Percentiles rank a stretch among this genome's conserved stretches.
Evolutionary conservation across 1,284 basidiomycete genomes (phyloP).

Genomic region (Marasmius sp.): DNA sequence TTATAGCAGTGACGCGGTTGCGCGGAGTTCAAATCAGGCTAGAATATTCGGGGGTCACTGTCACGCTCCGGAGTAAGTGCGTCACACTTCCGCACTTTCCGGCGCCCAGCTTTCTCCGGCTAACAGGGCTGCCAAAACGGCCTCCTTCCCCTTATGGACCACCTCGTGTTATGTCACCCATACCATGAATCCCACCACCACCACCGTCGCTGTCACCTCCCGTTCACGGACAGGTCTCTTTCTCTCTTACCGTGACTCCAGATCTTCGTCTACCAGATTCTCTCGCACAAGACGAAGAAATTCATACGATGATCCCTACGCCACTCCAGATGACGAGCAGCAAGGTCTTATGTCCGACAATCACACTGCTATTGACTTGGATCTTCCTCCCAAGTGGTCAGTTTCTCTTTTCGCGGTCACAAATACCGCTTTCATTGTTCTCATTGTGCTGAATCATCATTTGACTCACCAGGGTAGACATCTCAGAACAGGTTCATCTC

Average conservation of each 20-base stretch:
- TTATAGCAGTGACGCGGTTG: not conserved
- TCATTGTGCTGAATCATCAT: constrained; percentile 6
- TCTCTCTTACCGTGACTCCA: constrained; percentile 91
- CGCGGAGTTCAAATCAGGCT: not conserved
- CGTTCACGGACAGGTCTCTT: constrained; percentile 93
- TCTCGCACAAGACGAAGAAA: constrained; percentile 33
- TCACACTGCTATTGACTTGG: constrained; percentile 60
- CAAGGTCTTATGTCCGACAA: constrained; percentile 61
- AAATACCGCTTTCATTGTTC: constrained; percentile 13
- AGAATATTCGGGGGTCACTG: not conserved
- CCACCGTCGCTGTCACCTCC: constrained; percentile 43
- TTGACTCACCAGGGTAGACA: constrained; percentile 74
- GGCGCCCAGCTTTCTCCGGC: not conserved
- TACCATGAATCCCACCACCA: not conserved
- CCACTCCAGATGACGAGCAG: constrained; percentile 63
- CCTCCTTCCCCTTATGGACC: not conserved
- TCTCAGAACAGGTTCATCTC: constrained; percentile 85
- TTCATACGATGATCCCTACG: constrained; percentile 38
- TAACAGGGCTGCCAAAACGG: not conserved
- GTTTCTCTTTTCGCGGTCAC: constrained; percentile 14
- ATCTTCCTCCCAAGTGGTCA: constrained; percentile 74
- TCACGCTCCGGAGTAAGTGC: not conserved
- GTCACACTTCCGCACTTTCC: not conserved
- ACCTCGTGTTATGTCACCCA: not conserved
- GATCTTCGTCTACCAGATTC: constrained; percentile 50